phyloP scores from a whole-genome alignment of 2,329 filamentous ascomycete species.

The Blastomyces silverae region DNA sequence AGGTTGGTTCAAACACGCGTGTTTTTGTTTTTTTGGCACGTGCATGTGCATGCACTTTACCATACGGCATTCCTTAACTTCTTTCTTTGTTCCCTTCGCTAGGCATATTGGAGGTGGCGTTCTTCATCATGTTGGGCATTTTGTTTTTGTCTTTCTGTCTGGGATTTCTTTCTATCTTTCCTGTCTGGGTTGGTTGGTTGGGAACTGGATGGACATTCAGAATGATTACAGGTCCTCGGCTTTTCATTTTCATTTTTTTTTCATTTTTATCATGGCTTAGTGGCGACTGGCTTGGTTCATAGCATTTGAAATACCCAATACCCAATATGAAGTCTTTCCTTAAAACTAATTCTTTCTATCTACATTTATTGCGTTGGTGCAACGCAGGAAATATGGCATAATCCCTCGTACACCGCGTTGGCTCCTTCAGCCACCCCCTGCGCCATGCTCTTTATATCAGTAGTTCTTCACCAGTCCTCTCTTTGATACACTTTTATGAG shows the following conservation, averaged over 20 bases:
- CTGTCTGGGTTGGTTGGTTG: background rate
- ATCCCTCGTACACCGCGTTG: background rate
- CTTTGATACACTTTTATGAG: background rate
- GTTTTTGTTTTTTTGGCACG: background rate
- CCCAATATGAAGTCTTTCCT: background rate
- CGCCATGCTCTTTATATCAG: background rate
- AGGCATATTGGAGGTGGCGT: constrained; percentile 5
- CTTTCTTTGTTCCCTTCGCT: background rate
- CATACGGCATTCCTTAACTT: background rate
- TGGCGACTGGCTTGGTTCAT: constrained; percentile 1
- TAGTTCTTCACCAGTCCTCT: background rate
- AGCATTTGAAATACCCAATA: constrained; percentile 2
- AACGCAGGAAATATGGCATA: background rate
- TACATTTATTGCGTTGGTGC: background rate
- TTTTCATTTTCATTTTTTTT: background rate
- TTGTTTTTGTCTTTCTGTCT: background rate
- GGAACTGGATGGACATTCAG: background rate
- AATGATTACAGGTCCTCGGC: background rate
- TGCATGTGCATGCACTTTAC: background rate
- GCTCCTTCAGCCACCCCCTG: no score
- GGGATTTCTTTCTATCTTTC: background rate
- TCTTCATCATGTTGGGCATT: constrained; percentile 4
- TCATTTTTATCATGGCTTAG: background rate
- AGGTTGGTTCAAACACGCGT: background rate
- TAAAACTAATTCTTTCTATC: background rate